A percentile compares a stretch with the other conserved stretches of the same genome.
These are phyloP conservation scores for Citrullus colocynthis DNA, from an alignment of 306 rosid genomes.

Conservation along the genomic window DNA sequence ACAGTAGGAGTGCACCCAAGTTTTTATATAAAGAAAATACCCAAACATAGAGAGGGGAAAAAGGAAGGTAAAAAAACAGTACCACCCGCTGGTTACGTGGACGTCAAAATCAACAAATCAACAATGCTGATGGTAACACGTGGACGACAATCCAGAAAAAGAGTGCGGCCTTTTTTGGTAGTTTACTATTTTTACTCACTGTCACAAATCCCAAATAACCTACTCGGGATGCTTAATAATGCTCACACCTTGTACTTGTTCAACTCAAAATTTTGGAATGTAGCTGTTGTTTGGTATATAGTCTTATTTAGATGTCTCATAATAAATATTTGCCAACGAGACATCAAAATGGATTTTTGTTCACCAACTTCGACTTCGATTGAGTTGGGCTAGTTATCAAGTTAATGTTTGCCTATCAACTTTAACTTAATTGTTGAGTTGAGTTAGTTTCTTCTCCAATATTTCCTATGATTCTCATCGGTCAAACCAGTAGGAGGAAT, in stretches of 20 bases:
- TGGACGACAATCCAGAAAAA: neutral
- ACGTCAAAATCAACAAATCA: neutral
- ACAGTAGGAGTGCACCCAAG: too few species aligned
- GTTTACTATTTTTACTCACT: neutral
- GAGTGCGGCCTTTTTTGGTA: neutral
- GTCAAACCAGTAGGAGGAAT: too few species aligned
- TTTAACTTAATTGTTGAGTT: too few species aligned
- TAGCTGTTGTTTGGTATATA: neutral
- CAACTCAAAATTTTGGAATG: neutral
- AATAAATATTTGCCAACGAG: too few species aligned
- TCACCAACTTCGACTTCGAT: too few species aligned
- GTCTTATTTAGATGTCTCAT: too few species aligned
- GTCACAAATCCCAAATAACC: neutral
- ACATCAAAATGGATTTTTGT: too few species aligned
- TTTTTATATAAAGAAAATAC: neutral
- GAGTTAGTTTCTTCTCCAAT: too few species aligned
- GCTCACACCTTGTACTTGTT: neutral
- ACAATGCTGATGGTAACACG: neutral
- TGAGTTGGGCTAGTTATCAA: too few species aligned
- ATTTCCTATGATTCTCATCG: too few species aligned
- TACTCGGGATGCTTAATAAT: neutral
- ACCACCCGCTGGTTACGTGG: neutral
- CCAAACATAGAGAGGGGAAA: neutral
- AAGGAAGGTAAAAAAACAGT: neutral
- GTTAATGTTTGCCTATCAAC: too few species aligned